Evolutionary conservation across 169 alveolate species (phyloP).

Genomic region (Eimeria acervulina): DNA sequence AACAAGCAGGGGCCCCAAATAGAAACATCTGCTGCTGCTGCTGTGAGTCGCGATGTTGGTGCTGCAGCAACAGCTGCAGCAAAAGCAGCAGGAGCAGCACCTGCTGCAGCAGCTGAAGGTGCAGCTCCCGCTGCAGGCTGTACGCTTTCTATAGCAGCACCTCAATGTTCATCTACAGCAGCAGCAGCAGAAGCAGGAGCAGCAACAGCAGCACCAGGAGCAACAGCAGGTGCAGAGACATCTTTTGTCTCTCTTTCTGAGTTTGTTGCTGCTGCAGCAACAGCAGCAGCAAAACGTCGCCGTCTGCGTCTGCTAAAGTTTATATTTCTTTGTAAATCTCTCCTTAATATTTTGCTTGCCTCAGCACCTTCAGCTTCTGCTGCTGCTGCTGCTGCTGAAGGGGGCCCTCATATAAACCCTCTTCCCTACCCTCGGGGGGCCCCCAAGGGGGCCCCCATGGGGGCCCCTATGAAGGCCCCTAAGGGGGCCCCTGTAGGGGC

Average conservation of each 20-base stretch:
- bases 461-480: background rate
- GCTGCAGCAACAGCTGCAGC: background rate
- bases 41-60: background rate
- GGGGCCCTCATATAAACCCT: no score
- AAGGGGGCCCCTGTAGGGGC: conserved; percentile 2
- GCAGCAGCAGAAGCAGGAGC: no score
- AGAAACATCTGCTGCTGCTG: conserved; percentile 31
- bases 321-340: background rate
- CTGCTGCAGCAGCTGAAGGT: no score
- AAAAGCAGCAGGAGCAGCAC: no score
- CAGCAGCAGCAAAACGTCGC: background rate
- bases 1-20: background rate
- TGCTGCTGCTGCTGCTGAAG: no score
- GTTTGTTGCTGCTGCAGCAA: background rate
- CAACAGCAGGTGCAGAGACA: background rate
- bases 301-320: background rate
- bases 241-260: background rate
- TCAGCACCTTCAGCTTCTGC: background rate
- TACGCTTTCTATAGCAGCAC: background rate
- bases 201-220: no score
- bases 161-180: background rate
- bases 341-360: background rate
- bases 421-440: no score
- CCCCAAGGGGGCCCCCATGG: background rate
- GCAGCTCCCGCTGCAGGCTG: no score